phyloP scores from a whole-genome alignment of 768 basidiomycete species.

The Floccularia luteovirens region DNA sequence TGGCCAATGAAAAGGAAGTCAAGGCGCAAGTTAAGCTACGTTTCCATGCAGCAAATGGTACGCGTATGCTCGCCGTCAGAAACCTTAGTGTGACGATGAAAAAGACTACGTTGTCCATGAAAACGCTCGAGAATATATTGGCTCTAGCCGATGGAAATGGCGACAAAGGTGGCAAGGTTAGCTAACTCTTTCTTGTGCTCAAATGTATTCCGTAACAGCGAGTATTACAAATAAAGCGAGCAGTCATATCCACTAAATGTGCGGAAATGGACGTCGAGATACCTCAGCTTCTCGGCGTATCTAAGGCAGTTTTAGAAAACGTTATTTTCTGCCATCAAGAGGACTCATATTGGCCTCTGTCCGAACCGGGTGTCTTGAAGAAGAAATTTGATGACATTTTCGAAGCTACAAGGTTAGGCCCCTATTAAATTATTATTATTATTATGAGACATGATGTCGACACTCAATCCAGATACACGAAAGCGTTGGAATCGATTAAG shows the following conservation, averaged over 20 bases:
- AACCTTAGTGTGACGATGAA: conserved; percentile 91
- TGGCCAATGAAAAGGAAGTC: conserved; percentile 98
- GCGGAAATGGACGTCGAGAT: conserved; percentile 96
- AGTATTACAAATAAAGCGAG: conserved; percentile 43
- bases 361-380: conserved; percentile 86
- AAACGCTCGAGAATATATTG: conserved; percentile 91
- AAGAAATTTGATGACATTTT: conserved; percentile 99
- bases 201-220: background rate
- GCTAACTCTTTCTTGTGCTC: conserved; percentile 12
- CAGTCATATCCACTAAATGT: conserved; percentile 92
- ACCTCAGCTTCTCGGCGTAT: conserved; percentile 88
- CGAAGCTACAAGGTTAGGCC: conserved; percentile 82
- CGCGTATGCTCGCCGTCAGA: conserved; percentile 83
- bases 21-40: conserved; percentile 97
- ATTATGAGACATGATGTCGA: background rate
- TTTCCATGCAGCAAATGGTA: conserved; percentile 85
- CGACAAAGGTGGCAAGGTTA: conserved; percentile 72
- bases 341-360: conserved; percentile 95
- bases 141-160: conserved; percentile 59
- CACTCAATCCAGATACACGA: conserved; percentile 68
- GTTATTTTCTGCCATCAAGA: conserved; percentile 99
- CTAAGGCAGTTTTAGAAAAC: conserved; percentile 96
- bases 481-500: conserved; percentile 92
- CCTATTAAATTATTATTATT: background rate
- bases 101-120: conserved; percentile 90